phyloP scores from a whole-genome alignment of 192 early-diverging fungal genomes.

The Coemansia sp. region DNA sequence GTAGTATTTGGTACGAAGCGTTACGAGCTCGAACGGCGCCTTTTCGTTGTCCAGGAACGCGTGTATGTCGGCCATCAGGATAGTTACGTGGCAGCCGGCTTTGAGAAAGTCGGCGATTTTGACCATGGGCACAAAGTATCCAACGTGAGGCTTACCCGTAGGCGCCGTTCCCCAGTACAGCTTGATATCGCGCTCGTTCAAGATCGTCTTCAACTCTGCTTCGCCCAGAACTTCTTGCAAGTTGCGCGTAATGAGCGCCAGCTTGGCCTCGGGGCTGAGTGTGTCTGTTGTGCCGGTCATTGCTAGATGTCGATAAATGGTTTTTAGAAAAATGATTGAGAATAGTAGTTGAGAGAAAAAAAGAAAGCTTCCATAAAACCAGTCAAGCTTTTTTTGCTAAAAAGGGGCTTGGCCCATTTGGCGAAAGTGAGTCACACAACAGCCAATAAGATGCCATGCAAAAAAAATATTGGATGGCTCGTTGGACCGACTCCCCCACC shows the following conservation, averaged over 20 bases:
- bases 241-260: constrained; percentile 85
- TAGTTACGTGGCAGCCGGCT: constrained; percentile 86
- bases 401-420: background rate
- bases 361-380: background rate
- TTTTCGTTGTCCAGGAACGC: constrained; percentile 99
- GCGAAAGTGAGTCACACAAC: background rate
- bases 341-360: constrained; percentile 9
- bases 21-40: constrained; percentile 88
- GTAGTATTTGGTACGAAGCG: constrained; percentile 90
- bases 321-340: background rate
- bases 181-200: constrained; percentile 85
- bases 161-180: constrained; percentile 99
- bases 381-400: background rate
- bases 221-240: constrained; percentile 91
- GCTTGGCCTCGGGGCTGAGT: constrained; percentile 61
- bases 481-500: background rate
- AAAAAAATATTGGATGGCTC: background rate
- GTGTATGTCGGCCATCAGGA: constrained; percentile 95
- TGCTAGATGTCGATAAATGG: constrained; percentile 1
- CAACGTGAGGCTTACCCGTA: constrained; percentile 94
- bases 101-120: constrained; percentile 96
- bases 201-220: constrained; percentile 80
- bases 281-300: constrained; percentile 18
- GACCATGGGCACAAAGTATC: constrained; percentile 96
- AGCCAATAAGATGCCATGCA: background rate